Evolutionary conservation across 75 land plant species (phyloP).

Genomic region (Cunninghamia lanceolata): DNA sequence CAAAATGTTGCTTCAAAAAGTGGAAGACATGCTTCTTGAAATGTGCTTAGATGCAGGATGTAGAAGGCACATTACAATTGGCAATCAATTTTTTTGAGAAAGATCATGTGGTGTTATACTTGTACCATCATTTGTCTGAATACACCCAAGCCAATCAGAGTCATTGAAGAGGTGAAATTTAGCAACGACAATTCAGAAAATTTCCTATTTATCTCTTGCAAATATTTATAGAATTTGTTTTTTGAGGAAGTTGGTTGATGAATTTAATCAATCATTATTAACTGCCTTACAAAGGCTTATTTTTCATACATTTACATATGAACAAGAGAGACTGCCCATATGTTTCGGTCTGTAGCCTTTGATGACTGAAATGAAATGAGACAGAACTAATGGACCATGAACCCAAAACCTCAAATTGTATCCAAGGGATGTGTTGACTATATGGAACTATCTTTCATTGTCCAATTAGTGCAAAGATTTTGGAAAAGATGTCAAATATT

Average conservation of each 20-base stretch:
- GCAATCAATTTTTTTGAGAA: background rate
- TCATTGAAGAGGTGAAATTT: background rate
- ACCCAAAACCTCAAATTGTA: background rate
- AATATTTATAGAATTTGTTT: background rate
- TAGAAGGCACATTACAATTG: background rate
- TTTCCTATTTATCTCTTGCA: background rate
- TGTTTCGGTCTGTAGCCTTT: background rate
- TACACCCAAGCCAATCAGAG: background rate
- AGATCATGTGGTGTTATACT: background rate
- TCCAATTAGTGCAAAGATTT: background rate
- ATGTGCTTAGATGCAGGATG: background rate
- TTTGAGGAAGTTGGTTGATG: background rate
- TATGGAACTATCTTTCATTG: background rate
- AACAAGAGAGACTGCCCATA: background rate
- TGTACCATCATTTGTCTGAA: background rate
- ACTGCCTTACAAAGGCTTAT: background rate
- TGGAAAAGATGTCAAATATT: background rate
- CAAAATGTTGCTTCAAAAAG: background rate
- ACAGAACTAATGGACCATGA: background rate
- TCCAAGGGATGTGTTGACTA: background rate
- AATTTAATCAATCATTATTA: background rate
- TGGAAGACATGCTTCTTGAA: background rate
- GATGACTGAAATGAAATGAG: background rate
- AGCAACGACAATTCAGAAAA: no score
- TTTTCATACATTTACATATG: background rate